Base-by-base conservation (phyloP, 140 eudicot species). In the Ambrosia hybrid region DNA sequence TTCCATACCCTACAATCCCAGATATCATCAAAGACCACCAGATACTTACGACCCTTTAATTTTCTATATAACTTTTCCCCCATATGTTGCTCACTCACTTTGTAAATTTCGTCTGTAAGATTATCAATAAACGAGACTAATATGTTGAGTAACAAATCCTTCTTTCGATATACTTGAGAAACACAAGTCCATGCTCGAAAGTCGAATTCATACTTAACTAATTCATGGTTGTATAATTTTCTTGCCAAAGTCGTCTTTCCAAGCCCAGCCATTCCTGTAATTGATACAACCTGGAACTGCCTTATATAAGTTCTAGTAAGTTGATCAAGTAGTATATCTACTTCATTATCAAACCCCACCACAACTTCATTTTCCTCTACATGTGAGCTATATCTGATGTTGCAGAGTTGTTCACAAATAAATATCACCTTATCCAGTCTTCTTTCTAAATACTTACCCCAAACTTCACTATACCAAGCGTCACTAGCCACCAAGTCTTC, bases 301-400 rank as follows among this genome's bases (percentile, higher is more conserved):
- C 7, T 41, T 41, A 6, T 1, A 56, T 0, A 5, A 0, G 61
- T 16, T 56, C 11, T 11, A 6, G 61, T 15, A 2, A 56, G 61
- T 16, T 67, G 12, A 6, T 51, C 59, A 39, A 49, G 48, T 3
- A 73, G 38, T 14, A 6, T 30, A 41, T 67, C 36, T 11, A 58
- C 67, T 2, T 57, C 76, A 1, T 65, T 11, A 51, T 71, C 55
- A 9, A 76, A 76, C 7, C 81, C 76, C 16, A 52, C 82, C 30
- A 17, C 68, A 16, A 6, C 43, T 14, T 71, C 68, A 3, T 71
- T 34, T 57, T 57, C 71, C 11, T 36, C 72, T 11, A 45, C 37
- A 16, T 51, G 26, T 21, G 26, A 38, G 2, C 6, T 26, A 39
- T 4, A 71, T 39, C 67, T 39, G 46, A 71, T 56, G 57, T 39